These are phyloP conservation scores for Trichosporon asahii DNA, from an alignment of 1,284 basidiomycete genomes.

Conservation along the genomic window DNA sequence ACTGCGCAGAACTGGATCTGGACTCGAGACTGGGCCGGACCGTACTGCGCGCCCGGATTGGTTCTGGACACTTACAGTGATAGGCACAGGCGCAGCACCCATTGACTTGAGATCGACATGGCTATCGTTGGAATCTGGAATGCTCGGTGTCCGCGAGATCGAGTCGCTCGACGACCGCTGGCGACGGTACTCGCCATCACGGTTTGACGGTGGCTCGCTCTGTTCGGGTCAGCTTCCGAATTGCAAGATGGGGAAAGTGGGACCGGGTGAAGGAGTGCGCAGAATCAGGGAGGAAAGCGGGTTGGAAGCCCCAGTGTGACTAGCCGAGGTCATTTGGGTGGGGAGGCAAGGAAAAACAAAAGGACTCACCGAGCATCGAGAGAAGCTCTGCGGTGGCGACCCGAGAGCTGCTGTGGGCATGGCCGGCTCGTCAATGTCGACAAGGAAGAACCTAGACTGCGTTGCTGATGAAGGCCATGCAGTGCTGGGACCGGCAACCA, in stretches of 20 bases:
- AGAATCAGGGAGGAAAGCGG: neutral
- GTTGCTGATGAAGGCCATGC: neutral
- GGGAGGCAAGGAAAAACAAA: neutral
- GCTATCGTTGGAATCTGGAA: conserved; percentile 17
- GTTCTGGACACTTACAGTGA: conserved; percentile 21
- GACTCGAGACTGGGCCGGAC: neutral
- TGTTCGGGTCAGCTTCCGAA: conserved; percentile 6
- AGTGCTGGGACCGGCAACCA: neutral
- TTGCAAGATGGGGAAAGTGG: neutral
- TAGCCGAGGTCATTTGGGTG: neutral
- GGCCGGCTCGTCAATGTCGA: conserved; percentile 13
- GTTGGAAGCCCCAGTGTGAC: neutral
- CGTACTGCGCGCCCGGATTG: neutral
- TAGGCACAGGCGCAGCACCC: conserved; percentile 16
- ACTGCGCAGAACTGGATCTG: neutral
- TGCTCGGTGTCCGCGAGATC: conserved; percentile 19
- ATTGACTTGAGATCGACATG: conserved; percentile 19
- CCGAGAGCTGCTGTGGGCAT: neutral
- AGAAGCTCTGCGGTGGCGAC: conserved; percentile 9
- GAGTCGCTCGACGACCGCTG: conserved; percentile 17
- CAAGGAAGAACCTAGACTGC: conserved; percentile 19
- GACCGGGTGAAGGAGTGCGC: neutral
- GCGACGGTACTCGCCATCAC: conserved; percentile 15
- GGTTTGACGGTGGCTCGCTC: conserved; percentile 20
- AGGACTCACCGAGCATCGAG: conserved; percentile 20